Conservation (phyloP, 495 filamentous ascomycete species). For the Penicillium salamii region DNA sequence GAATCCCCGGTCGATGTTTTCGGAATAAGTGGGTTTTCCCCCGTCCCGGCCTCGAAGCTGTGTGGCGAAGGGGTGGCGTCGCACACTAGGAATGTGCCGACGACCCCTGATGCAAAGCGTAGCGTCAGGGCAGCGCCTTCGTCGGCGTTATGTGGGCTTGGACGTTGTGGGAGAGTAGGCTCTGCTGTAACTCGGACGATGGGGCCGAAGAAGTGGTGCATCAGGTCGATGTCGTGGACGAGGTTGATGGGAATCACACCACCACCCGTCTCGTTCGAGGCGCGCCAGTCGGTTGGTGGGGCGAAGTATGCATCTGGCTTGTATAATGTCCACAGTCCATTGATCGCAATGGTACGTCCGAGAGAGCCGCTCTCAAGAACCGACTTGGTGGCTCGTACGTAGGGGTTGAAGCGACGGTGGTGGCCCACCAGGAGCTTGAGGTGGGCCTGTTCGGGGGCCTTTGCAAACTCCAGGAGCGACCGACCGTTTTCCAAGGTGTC, state of each 20-base stretch:
- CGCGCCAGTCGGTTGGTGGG: slow-evolving; percentile 47
- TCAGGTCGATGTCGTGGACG: slow-evolving; percentile 58
- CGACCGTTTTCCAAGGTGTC: slow-evolving; percentile 41
- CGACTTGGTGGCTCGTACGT: slow-evolving; percentile 48
- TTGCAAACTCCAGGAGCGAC: slow-evolving; percentile 25
- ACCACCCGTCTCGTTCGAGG: slow-evolving; percentile 26
- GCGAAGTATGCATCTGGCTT: slow-evolving; percentile 54
- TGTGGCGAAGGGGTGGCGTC: slow-evolving; percentile 52
- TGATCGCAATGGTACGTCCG: slow-evolving; percentile 49
- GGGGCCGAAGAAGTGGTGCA: slow-evolving; percentile 57
- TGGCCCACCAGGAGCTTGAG: slow-evolving; percentile 56
- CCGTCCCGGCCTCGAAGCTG: slow-evolving; percentile 55
- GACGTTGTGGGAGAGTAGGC: slow-evolving; percentile 37
- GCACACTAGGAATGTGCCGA: slow-evolving; percentile 55
- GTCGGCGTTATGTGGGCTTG: slow-evolving; percentile 43
- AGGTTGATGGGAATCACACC: slow-evolving; percentile 59
- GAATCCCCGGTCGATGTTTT: slow-evolving; percentile 21
- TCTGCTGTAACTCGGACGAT: slow-evolving; percentile 53
- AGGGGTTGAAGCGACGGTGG: slow-evolving; percentile 60
- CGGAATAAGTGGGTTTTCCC: slow-evolving; percentile 57
- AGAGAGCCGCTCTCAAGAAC: slow-evolving; percentile 37
- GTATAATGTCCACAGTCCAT: slow-evolving; percentile 52
- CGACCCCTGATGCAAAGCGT: slow-evolving; percentile 53
- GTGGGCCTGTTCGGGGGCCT: slow-evolving; percentile 19
- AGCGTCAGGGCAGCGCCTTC: slow-evolving; percentile 57